Percentiles rank a stretch among this genome's conserved stretches.
phyloP scores from a whole-genome alignment of 768 basidiomycete species.

The Tricholoma furcatifolium region DNA sequence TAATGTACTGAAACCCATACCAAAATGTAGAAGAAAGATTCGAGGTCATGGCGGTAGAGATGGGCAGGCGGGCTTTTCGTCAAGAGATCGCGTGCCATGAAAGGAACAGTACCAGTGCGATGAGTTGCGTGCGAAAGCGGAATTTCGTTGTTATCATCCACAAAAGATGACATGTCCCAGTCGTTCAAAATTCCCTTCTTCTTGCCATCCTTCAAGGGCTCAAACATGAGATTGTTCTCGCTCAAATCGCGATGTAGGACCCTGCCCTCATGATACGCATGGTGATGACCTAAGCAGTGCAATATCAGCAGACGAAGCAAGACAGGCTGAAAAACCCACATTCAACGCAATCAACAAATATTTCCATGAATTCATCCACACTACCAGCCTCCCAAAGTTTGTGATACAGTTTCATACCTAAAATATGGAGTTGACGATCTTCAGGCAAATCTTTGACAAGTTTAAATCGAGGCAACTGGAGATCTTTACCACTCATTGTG shows the following conservation, averaged over 20 bases:
- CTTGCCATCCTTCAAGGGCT: neutral
- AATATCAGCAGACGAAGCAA: neutral
- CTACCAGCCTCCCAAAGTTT: conserved; percentile 20
- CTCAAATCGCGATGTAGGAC: conserved; percentile 32
- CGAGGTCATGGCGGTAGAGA: neutral
- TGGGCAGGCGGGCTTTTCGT: neutral
- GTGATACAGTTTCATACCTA: conserved; percentile 15
- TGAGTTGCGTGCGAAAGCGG: neutral
- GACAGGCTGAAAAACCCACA: conserved; percentile 19
- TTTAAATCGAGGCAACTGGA: too few relatives aligned
- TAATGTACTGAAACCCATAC: too few relatives aligned
- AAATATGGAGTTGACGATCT: too few relatives aligned
- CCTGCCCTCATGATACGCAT: conserved; percentile 15
- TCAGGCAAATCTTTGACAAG: too few relatives aligned
- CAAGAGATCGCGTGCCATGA: conserved; percentile 26
- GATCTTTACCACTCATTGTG: too few relatives aligned
- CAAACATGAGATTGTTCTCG: conserved; percentile 30
- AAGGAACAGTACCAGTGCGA: conserved; percentile 26
- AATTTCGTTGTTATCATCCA: conserved; percentile 4
- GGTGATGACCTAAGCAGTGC: conserved; percentile 21
- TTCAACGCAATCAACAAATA: conserved; percentile 29
- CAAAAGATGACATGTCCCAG: conserved; percentile 22
- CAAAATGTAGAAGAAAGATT: neutral
- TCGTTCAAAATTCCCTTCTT: conserved; percentile 25
- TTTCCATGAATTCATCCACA: conserved; percentile 24